Conservation (phyloP, 805 yeast species). For the Candida montana region DNA sequence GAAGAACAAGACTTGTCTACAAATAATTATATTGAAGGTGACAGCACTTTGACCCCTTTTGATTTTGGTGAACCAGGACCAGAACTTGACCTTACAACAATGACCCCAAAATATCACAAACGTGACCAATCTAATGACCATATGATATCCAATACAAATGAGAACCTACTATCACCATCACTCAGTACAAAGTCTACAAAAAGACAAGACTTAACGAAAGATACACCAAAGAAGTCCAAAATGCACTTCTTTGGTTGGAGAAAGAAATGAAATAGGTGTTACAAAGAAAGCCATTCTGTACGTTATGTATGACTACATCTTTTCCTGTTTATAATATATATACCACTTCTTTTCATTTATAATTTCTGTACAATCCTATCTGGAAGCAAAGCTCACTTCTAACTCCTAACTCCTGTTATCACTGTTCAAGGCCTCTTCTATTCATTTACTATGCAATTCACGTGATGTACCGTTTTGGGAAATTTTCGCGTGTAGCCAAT, state of each 20-base stretch:
- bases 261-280: constrained; percentile 12
- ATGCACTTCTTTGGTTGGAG: constrained; percentile 14
- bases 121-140: constrained; percentile 45
- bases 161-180: background rate
- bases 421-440: no score
- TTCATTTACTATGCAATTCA: background rate
- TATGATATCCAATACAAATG: background rate
- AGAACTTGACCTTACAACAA: constrained; percentile 20
- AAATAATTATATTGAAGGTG: constrained; percentile 14
- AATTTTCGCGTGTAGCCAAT: constrained; percentile 2
- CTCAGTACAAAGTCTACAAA: background rate
- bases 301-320: no score
- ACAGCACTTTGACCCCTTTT: constrained; percentile 21
- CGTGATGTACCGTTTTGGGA: background rate
- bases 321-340: no score
- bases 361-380: no score
- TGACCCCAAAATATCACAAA: constrained; percentile 36
- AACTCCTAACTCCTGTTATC: no score
- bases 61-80: constrained; percentile 28
- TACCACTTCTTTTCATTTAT: no score
- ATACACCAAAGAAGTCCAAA: constrained; percentile 5
- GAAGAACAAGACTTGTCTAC: background rate
- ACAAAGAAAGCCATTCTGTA: no score
- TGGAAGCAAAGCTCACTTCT: no score
- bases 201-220: background rate